Evolutionary conservation across 768 basidiomycete species (phyloP).

Genomic region (Boletellus ananiceps): DNA sequence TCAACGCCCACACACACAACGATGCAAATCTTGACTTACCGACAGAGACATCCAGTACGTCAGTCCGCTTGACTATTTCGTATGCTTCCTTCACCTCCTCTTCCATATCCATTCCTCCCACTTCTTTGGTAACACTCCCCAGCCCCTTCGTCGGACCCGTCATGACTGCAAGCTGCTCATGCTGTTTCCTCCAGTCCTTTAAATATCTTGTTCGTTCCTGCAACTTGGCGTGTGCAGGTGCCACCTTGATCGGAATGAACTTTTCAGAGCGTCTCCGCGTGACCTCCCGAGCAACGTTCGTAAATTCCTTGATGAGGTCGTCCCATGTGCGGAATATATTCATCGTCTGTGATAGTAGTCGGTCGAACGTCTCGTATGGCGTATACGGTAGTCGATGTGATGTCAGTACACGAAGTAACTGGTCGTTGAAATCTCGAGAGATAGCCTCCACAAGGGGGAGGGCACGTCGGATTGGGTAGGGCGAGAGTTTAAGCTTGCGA

Average conservation of each 20-base stretch:
- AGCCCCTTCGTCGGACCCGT: slow-evolving; percentile 90
- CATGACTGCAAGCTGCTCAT: slow-evolving; percentile 96
- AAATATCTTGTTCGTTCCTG: slow-evolving; percentile 86
- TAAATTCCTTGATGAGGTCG: slow-evolving; percentile 87
- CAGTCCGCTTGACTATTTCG: slow-evolving; percentile 94
- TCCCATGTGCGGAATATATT: slow-evolving; percentile 87
- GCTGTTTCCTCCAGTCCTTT: slow-evolving; percentile 91
- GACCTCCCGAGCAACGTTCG: slow-evolving; percentile 88
- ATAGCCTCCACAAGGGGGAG: slow-evolving; percentile 98
- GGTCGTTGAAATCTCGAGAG: slow-evolving; percentile 95
- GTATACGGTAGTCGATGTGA: slow-evolving; percentile 90
- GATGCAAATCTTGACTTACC: slow-evolving; percentile 45
- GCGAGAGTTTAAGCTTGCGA: slow-evolving; percentile 91
- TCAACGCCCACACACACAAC: background rate
- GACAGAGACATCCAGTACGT: slow-evolving; percentile 89
- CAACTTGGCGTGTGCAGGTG: slow-evolving; percentile 84
- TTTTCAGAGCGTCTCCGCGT: slow-evolving; percentile 84
- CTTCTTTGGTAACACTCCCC: slow-evolving; percentile 65
- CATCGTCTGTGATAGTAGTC: slow-evolving; percentile 68
- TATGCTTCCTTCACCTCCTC: slow-evolving; percentile 96
- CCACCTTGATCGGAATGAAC: slow-evolving; percentile 96
- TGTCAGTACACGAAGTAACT: slow-evolving; percentile 84
- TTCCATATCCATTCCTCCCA: slow-evolving; percentile 95
- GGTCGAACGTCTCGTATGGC: slow-evolving; percentile 92
- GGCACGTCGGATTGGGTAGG: slow-evolving; percentile 93